Conservation (phyloP, 257 asterid genomes). For the Craterostigma plantagineum region DNA sequence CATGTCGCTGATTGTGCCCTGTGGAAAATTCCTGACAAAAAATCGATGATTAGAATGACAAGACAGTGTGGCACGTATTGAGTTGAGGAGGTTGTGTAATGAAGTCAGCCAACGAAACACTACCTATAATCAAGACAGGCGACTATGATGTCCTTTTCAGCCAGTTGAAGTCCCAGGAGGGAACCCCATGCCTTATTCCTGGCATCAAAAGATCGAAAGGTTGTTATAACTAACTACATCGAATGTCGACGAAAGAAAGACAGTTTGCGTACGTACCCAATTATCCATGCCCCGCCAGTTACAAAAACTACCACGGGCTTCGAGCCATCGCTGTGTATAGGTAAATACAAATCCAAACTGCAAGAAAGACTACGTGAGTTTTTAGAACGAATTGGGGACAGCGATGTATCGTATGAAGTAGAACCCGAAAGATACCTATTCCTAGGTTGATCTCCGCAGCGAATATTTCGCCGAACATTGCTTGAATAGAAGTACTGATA, state of each 20-base stretch:
- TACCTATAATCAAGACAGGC: slow-evolving; percentile 98
- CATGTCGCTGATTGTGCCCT: slow-evolving; percentile 97
- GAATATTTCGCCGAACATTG: slow-evolving; percentile 62
- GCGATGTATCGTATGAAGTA: slow-evolving; percentile 1
- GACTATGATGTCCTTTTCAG: slow-evolving; percentile 83
- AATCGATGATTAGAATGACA: no score
- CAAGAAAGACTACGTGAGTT: slow-evolving; percentile 6
- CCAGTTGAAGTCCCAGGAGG: slow-evolving; percentile 71
- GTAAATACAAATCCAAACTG: slow-evolving; percentile 94
- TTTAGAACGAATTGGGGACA: slow-evolving; percentile 5
- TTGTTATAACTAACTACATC: no score
- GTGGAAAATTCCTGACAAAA: slow-evolving; percentile 91
- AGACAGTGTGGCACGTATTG: no score
- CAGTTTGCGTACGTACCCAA: slow-evolving; percentile 75
- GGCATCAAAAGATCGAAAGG: no score
- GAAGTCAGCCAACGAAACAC: slow-evolving; percentile 6
- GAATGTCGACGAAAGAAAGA: no score
- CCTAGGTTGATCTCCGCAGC: slow-evolving; percentile 81
- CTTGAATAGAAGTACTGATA: slow-evolving; percentile 65
- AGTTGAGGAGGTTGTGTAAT: slow-evolving; percentile 6
- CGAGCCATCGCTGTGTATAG: slow-evolving; percentile 27
- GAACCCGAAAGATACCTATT: slow-evolving; percentile 24
- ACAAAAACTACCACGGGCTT: slow-evolving; percentile 90
- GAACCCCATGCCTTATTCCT: slow-evolving; percentile 99
- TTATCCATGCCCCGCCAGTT: slow-evolving; percentile 99